Conservation (phyloP, 768 basidiomycete genomes). For the Tulasnella sp. region DNA sequence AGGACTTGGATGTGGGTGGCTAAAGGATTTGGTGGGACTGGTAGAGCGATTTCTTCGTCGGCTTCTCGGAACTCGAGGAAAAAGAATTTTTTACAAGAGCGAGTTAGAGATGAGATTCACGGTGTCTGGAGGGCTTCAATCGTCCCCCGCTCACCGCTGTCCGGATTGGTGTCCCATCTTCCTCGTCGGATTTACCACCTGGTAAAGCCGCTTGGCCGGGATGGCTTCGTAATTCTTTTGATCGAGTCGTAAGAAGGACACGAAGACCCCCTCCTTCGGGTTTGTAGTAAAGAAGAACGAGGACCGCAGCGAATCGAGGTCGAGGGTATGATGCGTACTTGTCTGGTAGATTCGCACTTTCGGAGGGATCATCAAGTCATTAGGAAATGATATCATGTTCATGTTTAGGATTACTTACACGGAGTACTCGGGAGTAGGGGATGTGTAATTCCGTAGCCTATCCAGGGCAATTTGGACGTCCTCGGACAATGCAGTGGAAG, state of each 20-base stretch:
- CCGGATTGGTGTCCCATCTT: slow-evolving; percentile 51
- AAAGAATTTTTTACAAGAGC: too few species aligned
- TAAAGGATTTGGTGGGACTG: slow-evolving; percentile 33
- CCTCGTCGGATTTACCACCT: slow-evolving; percentile 67
- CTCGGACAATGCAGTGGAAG: neutral
- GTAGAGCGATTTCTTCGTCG: slow-evolving; percentile 72
- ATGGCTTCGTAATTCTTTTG: slow-evolving; percentile 64
- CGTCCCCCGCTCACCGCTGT: slow-evolving; percentile 71
- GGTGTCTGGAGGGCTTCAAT: too few species aligned
- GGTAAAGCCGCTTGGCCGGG: slow-evolving; percentile 69
- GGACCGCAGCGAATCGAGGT: slow-evolving; percentile 56
- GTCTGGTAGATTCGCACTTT: slow-evolving; percentile 2
- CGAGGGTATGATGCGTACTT: slow-evolving; percentile 14
- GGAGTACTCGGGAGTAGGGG: slow-evolving; percentile 1
- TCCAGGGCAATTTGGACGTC: neutral
- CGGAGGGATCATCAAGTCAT: neutral
- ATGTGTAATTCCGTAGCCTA: neutral
- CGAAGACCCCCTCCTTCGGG: slow-evolving; percentile 45
- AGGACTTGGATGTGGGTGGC: slow-evolving; percentile 53
- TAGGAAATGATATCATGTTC: neutral
- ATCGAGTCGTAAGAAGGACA: slow-evolving; percentile 79
- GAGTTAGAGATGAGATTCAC: too few species aligned
- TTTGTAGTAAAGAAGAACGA: slow-evolving; percentile 72
- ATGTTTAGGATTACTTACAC: neutral
- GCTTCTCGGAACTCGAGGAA: slow-evolving; percentile 65